phyloP scores from a whole-genome alignment of 768 basidiomycete species.

The Phallus indusiatus region DNA sequence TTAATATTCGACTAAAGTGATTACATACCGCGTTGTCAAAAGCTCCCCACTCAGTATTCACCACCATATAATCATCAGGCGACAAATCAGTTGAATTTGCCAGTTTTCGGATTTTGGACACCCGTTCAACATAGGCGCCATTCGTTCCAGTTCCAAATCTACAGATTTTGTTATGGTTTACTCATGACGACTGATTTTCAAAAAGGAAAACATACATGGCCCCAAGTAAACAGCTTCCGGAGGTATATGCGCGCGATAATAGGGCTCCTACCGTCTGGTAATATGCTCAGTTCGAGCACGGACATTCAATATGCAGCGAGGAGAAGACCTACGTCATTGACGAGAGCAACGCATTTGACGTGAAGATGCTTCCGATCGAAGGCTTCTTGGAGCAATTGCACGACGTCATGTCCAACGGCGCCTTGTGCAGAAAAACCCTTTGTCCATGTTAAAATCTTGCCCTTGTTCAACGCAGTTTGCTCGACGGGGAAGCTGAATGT shows the following conservation, averaged over 20 bases:
- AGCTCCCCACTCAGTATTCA: constrained; percentile 98
- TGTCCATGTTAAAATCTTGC: constrained; percentile 89
- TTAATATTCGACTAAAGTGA: neutral
- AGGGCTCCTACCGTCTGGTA: constrained; percentile 88
- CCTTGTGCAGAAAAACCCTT: constrained; percentile 93
- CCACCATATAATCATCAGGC: constrained; percentile 75
- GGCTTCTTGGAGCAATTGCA: constrained; percentile 82
- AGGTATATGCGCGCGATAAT: constrained; percentile 87
- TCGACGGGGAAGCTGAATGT: constrained; percentile 98
- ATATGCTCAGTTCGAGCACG: neutral
- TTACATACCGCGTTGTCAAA: constrained; percentile 85
- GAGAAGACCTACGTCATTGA: constrained; percentile 71
- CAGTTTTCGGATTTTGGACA: constrained; percentile 77
- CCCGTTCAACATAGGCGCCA: constrained; percentile 90
- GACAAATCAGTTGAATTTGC: constrained; percentile 49
- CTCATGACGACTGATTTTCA: neutral
- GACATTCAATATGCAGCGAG: neutral
- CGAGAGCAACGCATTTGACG: constrained; percentile 84
- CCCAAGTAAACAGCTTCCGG: constrained; percentile 75
- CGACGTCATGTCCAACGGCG: constrained; percentile 82
- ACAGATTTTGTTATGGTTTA: constrained; percentile 24
- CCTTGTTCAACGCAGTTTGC: constrained; percentile 85
- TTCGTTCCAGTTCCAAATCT: constrained; percentile 99
- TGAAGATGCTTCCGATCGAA: constrained; percentile 88
- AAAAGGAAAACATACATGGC: constrained; percentile 22